Evolutionary conservation across 2,329 filamentous ascomycete genomes (phyloP).

Genomic region (Phaeosphaeria sp.): DNA sequence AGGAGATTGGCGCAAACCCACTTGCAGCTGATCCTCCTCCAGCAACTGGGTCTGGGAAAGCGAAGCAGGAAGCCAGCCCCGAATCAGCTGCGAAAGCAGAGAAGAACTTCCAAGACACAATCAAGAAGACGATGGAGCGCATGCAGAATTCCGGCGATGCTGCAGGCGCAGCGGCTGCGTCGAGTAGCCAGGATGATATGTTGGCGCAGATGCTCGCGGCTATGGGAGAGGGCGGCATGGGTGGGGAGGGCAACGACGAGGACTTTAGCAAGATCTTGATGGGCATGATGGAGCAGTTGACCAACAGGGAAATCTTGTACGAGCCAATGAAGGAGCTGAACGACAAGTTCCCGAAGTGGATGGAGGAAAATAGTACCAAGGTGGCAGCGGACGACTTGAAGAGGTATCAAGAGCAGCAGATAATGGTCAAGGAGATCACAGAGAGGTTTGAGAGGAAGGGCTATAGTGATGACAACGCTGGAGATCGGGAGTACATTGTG

Average conservation of each 20-base stretch:
- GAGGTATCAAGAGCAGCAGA: conserved; percentile 81
- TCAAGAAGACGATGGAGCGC: conserved; percentile 91
- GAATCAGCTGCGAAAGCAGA: conserved; percentile 55
- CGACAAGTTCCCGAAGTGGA: conserved; percentile 90
- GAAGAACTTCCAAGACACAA: conserved; percentile 87
- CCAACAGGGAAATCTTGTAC: conserved; percentile 97
- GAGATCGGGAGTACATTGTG: conserved; percentile 89
- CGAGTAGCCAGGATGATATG: conserved; percentile 73
- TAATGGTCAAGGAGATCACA: conserved; percentile 84
- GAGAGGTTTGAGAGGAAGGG: conserved; percentile 81
- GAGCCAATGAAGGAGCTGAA: conserved; percentile 98
- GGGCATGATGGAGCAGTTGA: conserved; percentile 99
- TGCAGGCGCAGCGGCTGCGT: conserved; percentile 77
- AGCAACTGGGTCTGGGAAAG: conserved; percentile 11
- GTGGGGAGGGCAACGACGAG: conserved; percentile 68
- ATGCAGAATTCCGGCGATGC: conserved; percentile 90
- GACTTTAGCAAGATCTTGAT: conserved; percentile 94
- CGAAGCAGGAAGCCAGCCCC: conserved; percentile 11
- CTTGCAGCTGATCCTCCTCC: conserved; percentile 30
- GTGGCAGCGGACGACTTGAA: conserved; percentile 72
- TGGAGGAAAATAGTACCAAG: conserved; percentile 75
- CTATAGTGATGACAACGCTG: conserved; percentile 81
- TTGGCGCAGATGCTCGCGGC: conserved; percentile 92
- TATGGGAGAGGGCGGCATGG: conserved; percentile 70
- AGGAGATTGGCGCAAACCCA: conserved; percentile 27